Evolutionary conservation across 2,329 filamentous ascomycete genomes (phyloP).

Genomic region (Metarhizium robertsii): DNA sequence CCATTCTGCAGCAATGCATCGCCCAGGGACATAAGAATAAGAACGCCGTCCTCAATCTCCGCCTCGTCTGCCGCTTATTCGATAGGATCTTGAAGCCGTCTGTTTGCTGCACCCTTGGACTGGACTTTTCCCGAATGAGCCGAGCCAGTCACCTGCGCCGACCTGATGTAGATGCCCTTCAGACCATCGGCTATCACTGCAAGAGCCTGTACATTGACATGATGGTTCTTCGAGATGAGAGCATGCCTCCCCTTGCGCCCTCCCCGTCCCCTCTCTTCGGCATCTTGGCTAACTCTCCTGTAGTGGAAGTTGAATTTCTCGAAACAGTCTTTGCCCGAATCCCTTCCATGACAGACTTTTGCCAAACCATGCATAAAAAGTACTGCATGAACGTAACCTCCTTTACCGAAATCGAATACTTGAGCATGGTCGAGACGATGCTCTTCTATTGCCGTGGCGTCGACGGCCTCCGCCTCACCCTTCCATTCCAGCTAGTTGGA

Average conservation of each 20-base stretch:
- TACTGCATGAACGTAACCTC: constrained; percentile 39
- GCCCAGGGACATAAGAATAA: constrained; percentile 36
- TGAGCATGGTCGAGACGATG: constrained; percentile 28
- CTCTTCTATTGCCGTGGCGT: constrained; percentile 35
- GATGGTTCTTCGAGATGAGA: constrained; percentile 42
- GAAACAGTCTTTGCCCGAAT: constrained; percentile 34
- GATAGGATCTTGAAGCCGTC: constrained; percentile 35
- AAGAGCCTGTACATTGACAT: constrained; percentile 41
- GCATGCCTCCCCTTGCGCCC: constrained; percentile 21
- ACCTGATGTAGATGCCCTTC: constrained; percentile 30
- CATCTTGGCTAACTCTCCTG: constrained; percentile 6
- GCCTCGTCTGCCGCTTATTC: constrained; percentile 40
- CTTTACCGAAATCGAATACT: constrained; percentile 41
- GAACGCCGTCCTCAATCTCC: constrained; percentile 33
- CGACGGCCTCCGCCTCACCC: constrained; percentile 37
- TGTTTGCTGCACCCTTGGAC: constrained; percentile 35
- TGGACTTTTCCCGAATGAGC: constrained; percentile 41
- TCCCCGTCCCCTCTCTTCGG: neutral
- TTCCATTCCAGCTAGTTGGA: constrained; percentile 42
- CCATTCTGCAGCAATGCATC: constrained; percentile 35
- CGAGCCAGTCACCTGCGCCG: constrained; percentile 21
- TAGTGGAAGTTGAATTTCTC: constrained; percentile 41
- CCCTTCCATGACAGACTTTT: constrained; percentile 36
- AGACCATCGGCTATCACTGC: constrained; percentile 36
- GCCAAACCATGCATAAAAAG: constrained; percentile 30